Evolutionary conservation across 2,329 filamentous ascomycete species (phyloP).

Genomic region (Orbilia brochopaga): DNA sequence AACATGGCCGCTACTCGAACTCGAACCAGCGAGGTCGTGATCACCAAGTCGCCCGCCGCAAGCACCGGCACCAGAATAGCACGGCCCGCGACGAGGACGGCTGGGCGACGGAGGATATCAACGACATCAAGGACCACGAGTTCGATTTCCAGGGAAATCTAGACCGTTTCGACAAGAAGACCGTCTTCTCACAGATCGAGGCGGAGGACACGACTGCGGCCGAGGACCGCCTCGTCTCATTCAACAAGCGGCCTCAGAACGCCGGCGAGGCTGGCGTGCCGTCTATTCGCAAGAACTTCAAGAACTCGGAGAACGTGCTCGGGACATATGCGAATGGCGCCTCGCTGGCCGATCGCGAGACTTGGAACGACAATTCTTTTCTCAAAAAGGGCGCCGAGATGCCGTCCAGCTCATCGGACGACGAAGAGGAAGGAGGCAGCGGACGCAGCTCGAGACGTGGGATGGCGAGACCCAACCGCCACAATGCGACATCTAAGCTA

Average conservation of each 20-base stretch:
- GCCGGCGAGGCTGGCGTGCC: conserved; percentile 57
- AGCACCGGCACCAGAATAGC: conserved; percentile 60
- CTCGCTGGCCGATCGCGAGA: conserved; percentile 54
- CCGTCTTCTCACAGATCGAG: conserved; percentile 83
- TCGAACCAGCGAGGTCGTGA: conserved; percentile 60
- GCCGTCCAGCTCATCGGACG: conserved; percentile 61
- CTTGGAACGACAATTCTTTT: conserved; percentile 68
- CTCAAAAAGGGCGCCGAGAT: conserved; percentile 47
- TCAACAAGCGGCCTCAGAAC: conserved; percentile 70
- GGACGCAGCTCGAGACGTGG: conserved; percentile 60
- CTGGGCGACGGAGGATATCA: conserved; percentile 95
- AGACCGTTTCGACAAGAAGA: conserved; percentile 92
- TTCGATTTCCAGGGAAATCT: conserved; percentile 91
- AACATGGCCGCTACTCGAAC: conserved; percentile 55
- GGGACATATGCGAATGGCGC: conserved; percentile 63
- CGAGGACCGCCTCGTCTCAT: conserved; percentile 84
- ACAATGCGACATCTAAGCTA: conserved; percentile 30
- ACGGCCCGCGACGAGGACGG: conserved; percentile 70
- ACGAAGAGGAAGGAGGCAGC: conserved; percentile 67
- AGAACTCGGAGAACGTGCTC: conserved; percentile 89
- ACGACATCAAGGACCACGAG: conserved; percentile 88
- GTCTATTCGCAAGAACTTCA: conserved; percentile 77
- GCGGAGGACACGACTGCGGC: conserved; percentile 89
- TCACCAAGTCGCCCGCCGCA: conserved; percentile 59
- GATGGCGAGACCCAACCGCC: conserved; percentile 55